phyloP scores from a whole-genome alignment of 164 flowering plant species.

The Cinnamomum chago region DNA sequence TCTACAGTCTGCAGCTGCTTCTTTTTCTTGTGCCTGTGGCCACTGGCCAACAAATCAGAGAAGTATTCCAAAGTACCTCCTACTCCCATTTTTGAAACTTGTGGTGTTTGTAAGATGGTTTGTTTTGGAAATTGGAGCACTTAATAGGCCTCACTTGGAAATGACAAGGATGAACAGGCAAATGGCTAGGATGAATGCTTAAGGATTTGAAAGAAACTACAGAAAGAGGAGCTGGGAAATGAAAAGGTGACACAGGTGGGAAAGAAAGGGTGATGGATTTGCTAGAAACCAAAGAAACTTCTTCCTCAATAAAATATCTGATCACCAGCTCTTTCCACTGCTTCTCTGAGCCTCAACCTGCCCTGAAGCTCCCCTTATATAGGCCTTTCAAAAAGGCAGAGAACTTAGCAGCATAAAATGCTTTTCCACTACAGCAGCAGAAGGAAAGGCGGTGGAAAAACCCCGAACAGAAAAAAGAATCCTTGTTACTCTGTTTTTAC shows the following conservation, averaged over 20 bases:
- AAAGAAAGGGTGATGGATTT: background rate
- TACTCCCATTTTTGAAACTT: constrained; percentile 40
- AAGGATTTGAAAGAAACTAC: background rate
- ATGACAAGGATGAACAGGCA: background rate
- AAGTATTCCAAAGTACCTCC: constrained; percentile 75
- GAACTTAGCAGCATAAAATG: background rate
- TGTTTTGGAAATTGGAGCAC: background rate
- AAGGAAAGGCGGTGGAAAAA: constrained; percentile 18
- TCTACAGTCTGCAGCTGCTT: constrained; percentile 65
- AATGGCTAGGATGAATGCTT: background rate
- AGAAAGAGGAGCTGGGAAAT: background rate
- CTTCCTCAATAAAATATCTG: constrained; percentile 5
- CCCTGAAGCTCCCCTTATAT: constrained; percentile 30
- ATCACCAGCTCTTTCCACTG: constrained; percentile 10
- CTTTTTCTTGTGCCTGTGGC: constrained; percentile 34
- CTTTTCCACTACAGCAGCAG: background rate
- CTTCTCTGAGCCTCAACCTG: constrained; percentile 16
- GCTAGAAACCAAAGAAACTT: constrained; percentile 26
- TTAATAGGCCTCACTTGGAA: background rate
- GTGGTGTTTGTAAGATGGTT: background rate
- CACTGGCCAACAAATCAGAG: constrained; percentile 41
- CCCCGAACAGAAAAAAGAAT: constrained; percentile 3
- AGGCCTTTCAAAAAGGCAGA: constrained; percentile 23
- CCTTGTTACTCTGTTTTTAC: background rate
- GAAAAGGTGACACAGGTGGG: background rate